Base-by-base conservation (phyloP, 345 rosid species). In the Salix purpurea region DNA sequence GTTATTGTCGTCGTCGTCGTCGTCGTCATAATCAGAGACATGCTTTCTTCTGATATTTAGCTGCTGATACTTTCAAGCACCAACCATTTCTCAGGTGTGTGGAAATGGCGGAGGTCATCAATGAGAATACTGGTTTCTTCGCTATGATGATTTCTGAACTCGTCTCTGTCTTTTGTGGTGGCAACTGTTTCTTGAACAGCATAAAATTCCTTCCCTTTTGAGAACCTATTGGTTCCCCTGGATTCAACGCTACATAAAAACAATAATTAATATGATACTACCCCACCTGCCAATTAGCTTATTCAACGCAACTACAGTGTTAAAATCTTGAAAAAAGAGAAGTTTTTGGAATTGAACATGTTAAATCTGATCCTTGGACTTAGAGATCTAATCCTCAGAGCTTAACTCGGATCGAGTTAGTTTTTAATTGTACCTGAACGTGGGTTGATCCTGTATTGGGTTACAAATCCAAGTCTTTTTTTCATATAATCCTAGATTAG, bases 191-290 rank as follows among this genome's bases (percentile, higher is more conserved):
- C 78, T 79, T 74, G 71, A 75, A 79, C 13, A 79, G 70, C 78
- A 79, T 71, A 50, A 79, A 79, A 50, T 36, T 74, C 64, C 82
- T 74, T 32, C 66, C 78, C 34, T 74, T 78, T 4, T 46, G 10
- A 11, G 24, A 44, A 40, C 78, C 82, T 74, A 79, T 64, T 36
- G 75, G 18, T n/a, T 79, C 82, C 82, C 71, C 8, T 18, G 78
- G 78, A 42, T 64, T 62, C 71, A 79, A n/a, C 48, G 82, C 78
- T 79, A 24, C 68, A 72, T 4, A 6, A 52, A 15, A 24, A 19
- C 0, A 19, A 37, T 5, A 10, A 16, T 52, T 32, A 30, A 14
- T 0, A 19, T 52, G 7, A 56, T 56, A 8, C 7, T n/a, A 56
- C 10, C 61, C 26, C 0, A 56, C 13, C 12, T 10, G 2, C 44